Conservation (phyloP, 129 eudicot genomes). For the sunflower (Helianthus annuus) region DNA sequence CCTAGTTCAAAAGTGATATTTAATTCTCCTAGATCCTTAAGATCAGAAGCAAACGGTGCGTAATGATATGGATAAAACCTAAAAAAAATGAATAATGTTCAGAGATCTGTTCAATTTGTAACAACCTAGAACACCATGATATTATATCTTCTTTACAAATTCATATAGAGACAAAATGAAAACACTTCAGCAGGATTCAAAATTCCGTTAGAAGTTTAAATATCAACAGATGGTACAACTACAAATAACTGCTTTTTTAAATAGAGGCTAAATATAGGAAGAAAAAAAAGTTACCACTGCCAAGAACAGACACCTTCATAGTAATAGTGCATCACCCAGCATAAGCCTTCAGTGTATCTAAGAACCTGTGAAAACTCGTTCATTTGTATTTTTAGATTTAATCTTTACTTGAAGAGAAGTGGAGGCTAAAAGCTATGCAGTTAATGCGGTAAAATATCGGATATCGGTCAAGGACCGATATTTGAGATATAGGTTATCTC, state of each 20-base stretch:
- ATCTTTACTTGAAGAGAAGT: background rate
- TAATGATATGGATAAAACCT: conserved; percentile 99
- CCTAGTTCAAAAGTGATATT: conserved; percentile 80
- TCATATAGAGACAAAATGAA: background rate
- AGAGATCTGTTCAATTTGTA: background rate
- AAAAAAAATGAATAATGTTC: conserved; percentile 3
- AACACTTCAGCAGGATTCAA: background rate
- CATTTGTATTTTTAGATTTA: background rate
- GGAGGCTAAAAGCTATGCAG: conserved; percentile 20
- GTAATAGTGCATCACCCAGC: conserved; percentile 99
- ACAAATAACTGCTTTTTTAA: background rate
- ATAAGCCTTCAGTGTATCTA: conserved; percentile 86
- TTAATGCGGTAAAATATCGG: too few relatives aligned
- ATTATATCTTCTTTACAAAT: background rate
- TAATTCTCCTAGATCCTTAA: conserved; percentile 79
- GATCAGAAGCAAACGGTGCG: conserved; percentile 99
- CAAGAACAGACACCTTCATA: conserved; percentile 99
- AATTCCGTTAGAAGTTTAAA: too few relatives aligned
- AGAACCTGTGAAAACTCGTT: conserved; percentile 46
- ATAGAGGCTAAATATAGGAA: conserved; percentile 5
- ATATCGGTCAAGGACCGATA: too few relatives aligned
- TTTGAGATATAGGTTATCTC: too few relatives aligned
- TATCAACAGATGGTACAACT: too few relatives aligned
- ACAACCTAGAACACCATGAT: background rate
- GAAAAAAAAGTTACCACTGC: conserved; percentile 62